Evolutionary conservation across 768 basidiomycete species (phyloP), one percentile per base, ranked within the genome.

Genomic region (Suillus subalutaceus): DNA sequence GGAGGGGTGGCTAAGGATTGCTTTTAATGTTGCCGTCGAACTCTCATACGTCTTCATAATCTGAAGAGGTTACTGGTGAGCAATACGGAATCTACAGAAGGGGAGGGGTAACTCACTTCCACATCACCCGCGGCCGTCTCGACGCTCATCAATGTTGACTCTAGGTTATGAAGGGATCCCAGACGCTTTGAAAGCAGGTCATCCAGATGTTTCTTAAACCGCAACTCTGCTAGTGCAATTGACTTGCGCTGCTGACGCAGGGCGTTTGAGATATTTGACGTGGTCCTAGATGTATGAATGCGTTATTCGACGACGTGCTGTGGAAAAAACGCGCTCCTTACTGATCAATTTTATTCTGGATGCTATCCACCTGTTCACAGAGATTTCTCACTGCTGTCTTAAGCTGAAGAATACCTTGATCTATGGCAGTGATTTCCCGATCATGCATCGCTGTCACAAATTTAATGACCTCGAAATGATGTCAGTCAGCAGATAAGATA

Each of bases 81-180:
- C 57, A 3, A 8, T 37, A 46, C 23, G 44, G 61, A 15, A n/a
- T 50, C 53, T 52, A 63, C 63, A 64, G 46, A 26, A 53, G 55
- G 65, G n/a, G 23, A 35, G 16, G 40, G 40, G 10, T 10, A 7
- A 73, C 80, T 52, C 73, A 96, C 96, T 82, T 94, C 90, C 13
- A 96, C 83, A 76, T 98, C 92, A 3, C 90, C 90, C 37, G 92
- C 92, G n/a, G 96, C 93, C 4, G 89, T 86, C 78, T 99, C 94
- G 6, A 98, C 93, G 55, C 87, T 85, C 55, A 93, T 79, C 44
- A 97, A 76, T 0, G 95, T 94, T 15, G 86, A 81, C 69, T 92
- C 88, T 9, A 98, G 80, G 44, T 88, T 92, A 65, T 88, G 85
- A 6, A 94, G 79, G 1, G 94, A 89, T 12, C 82, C 85, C 3